Percentiles rank a stretch among this genome's conserved stretches.
Conservation (phyloP, 345 rosid genomes). For the Crucihimalaya himalaica region DNA sequence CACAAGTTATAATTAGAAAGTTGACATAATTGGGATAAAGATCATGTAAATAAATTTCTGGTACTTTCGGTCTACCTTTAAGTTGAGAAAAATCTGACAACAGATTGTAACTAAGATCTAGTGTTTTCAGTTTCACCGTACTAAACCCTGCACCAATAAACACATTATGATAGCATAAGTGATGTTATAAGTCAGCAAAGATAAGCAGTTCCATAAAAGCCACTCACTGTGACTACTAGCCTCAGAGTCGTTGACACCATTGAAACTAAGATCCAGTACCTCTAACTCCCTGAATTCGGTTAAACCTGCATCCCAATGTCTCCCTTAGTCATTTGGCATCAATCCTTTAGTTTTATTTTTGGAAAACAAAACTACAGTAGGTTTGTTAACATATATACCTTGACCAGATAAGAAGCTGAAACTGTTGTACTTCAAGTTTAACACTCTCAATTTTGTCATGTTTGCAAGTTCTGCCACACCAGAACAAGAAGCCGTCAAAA, state of each 20-base stretch:
- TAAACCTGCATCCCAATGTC: slow-evolving; percentile 17
- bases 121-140: slow-evolving; percentile 20
- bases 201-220: background rate
- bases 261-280: slow-evolving; percentile 17
- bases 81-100: slow-evolving; percentile 19
- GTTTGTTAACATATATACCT: slow-evolving; percentile 12
- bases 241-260: slow-evolving; percentile 10
- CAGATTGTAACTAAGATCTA: slow-evolving; percentile 25
- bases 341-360: background rate
- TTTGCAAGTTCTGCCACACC: slow-evolving; percentile 6
- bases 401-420: slow-evolving; percentile 26
- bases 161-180: slow-evolving; percentile 10
- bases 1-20: slow-evolving; percentile 1
- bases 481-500: slow-evolving; percentile 2
- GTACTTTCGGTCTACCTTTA: slow-evolving; percentile 5
- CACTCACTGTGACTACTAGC: slow-evolving; percentile 22
- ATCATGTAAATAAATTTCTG: background rate
- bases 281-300: slow-evolving; percentile 4
- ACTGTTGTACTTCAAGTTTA: slow-evolving; percentile 17
- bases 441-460: slow-evolving; percentile 15
- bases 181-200: slow-evolving; percentile 2
- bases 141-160: slow-evolving; percentile 16
- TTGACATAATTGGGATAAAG: background rate
- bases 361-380: background rate
- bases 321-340: background rate